phyloP scores from a whole-genome alignment of 805 yeast species.

The Teunomyces panamensis region DNA sequence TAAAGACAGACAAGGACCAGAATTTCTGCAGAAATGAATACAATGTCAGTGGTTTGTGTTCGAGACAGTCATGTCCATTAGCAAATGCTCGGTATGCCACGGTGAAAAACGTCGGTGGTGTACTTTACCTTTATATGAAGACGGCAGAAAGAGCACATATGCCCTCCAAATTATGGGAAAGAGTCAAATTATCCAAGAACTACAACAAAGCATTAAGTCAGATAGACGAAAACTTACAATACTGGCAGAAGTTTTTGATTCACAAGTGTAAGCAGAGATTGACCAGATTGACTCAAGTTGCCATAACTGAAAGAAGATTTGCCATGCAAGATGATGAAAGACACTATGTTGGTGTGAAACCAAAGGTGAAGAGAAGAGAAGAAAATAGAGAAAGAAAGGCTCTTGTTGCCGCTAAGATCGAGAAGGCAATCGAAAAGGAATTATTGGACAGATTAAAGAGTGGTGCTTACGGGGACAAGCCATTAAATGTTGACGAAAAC shows the following conservation, averaged over 20 bases:
- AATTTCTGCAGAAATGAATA: slow-evolving; percentile 94
- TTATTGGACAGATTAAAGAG: slow-evolving; percentile 89
- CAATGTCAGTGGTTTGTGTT: slow-evolving; percentile 92
- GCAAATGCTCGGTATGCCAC: slow-evolving; percentile 94
- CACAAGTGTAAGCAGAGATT: slow-evolving; percentile 96
- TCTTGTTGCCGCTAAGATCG: slow-evolving; percentile 92
- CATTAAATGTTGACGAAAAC: slow-evolving; percentile 92
- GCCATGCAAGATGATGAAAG: slow-evolving; percentile 91
- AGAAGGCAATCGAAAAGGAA: slow-evolving; percentile 94
- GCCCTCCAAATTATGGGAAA: slow-evolving; percentile 93
- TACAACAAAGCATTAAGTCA: slow-evolving; percentile 85
- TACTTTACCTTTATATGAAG: slow-evolving; percentile 84
- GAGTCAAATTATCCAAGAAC: slow-evolving; percentile 85
- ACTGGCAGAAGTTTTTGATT: slow-evolving; percentile 89
- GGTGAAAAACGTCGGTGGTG: slow-evolving; percentile 75
- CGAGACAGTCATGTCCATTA: slow-evolving; percentile 90
- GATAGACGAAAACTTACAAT: slow-evolving; percentile 78
- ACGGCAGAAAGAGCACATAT: slow-evolving; percentile 97
- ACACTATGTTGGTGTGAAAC: slow-evolving; percentile 87
- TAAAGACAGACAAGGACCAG: slow-evolving; percentile 85
- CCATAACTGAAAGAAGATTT: slow-evolving; percentile 89
- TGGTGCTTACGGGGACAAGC: slow-evolving; percentile 98
- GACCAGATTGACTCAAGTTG: slow-evolving; percentile 92
- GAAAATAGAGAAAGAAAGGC: slow-evolving; percentile 95
- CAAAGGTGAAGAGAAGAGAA: slow-evolving; percentile 93